Percentiles rank a stretch among this genome's conserved stretches.
Evolutionary conservation across 2,329 filamentous ascomycete genomes (phyloP).

Genomic region (Periglandula ipomoeae): DNA sequence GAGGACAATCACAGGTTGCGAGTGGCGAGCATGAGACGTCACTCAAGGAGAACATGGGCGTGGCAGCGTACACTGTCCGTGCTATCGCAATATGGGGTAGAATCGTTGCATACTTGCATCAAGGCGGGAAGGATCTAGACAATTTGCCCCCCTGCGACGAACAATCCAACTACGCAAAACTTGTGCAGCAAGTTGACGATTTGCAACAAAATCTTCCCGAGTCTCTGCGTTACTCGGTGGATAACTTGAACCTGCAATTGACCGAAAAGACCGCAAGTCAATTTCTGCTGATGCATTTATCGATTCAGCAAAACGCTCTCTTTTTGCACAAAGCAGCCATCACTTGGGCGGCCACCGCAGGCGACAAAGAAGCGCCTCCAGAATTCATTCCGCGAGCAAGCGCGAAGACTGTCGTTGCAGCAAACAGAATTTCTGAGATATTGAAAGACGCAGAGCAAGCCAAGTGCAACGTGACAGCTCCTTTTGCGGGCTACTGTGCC

Average conservation of each 20-base stretch:
- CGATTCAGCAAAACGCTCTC: constrained; percentile 79
- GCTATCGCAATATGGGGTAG: constrained; percentile 83
- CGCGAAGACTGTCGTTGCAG: constrained; percentile 69
- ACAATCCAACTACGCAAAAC: constrained; percentile 63
- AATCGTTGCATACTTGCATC: constrained; percentile 81
- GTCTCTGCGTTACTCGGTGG: constrained; percentile 61
- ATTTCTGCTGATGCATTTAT: constrained; percentile 85
- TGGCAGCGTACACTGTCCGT: constrained; percentile 82
- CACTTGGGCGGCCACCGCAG: constrained; percentile 55
- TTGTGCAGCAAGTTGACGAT: constrained; percentile 62
- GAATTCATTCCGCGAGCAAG: constrained; percentile 69
- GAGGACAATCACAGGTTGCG: constrained; percentile 51
- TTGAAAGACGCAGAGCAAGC: constrained; percentile 66
- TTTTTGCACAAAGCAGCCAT: constrained; percentile 87
- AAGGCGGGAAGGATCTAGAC: constrained; percentile 77
- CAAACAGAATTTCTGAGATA: constrained; percentile 76
- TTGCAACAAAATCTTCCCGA: constrained; percentile 63
- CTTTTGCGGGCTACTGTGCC: constrained; percentile 90
- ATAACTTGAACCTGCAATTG: constrained; percentile 78
- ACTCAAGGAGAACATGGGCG: constrained; percentile 80
- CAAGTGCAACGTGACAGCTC: constrained; percentile 68
- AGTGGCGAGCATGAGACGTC: constrained; percentile 57
- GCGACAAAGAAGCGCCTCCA: constrained; percentile 62
- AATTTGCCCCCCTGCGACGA: constrained; percentile 69
- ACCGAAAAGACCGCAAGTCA: constrained; percentile 83